Percentiles rank a stretch among this genome's conserved stretches.
Evolutionary conservation across 169 alveolate species (phyloP).

Genomic region (Babesia microti): DNA sequence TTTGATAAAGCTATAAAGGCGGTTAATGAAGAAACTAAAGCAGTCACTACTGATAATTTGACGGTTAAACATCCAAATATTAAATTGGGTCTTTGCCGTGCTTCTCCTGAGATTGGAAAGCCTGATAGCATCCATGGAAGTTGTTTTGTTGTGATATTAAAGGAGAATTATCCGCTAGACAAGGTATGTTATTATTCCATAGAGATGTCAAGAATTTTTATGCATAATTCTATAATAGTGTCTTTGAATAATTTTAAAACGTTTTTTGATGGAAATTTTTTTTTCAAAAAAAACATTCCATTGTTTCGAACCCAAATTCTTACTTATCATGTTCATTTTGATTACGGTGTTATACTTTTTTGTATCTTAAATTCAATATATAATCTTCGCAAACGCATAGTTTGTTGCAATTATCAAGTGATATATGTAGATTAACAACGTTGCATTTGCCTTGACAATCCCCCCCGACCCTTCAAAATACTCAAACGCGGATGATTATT

Average conservation of each 20-base stretch:
- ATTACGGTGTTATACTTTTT: constrained; percentile 36
- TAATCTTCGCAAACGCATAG: background rate
- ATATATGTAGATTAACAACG: constrained; percentile 18
- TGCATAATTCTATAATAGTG: too few species aligned
- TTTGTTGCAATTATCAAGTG: background rate
- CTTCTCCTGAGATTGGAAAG: too few species aligned
- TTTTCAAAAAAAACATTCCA: too few species aligned
- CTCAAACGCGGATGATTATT: constrained; percentile 39
- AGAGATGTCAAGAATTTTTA: too few species aligned
- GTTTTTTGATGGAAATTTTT: too few species aligned
- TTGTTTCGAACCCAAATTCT: too few species aligned
- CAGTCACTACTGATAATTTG: constrained; percentile 19
- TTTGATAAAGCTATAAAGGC: too few species aligned
- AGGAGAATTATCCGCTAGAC: constrained; percentile 28
- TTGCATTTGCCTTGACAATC: constrained; percentile 53
- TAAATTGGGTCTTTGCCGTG: constrained; percentile 23
- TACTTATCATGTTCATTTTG: too few species aligned
- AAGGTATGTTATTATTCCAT: too few species aligned
- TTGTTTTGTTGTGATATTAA: constrained; percentile 32
- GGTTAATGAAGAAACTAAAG: constrained; percentile 27
- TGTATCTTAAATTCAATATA: constrained; percentile 9
- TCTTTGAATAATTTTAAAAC: too few species aligned
- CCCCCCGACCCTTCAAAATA: constrained; percentile 54
- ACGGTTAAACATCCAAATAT: constrained; percentile 29
- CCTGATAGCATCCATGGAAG: constrained; percentile 16